Percentiles rank a stretch among this genome's conserved stretches.
phyloP scores from a whole-genome alignment of 345 rosid species.

The Erodium maritimum region DNA sequence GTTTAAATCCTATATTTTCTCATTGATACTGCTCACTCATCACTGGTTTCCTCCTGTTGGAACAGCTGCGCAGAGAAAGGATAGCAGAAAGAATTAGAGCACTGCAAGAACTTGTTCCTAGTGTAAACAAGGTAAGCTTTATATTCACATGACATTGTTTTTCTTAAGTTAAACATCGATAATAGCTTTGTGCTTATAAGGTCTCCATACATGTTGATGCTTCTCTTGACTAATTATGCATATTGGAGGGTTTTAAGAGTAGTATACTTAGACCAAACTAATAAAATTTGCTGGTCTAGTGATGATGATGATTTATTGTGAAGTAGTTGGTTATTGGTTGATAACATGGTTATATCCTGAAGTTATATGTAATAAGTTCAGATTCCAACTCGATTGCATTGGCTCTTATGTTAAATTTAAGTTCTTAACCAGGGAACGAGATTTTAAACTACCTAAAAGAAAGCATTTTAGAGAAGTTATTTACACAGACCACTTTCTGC shows the following conservation, averaged over 20 bases:
- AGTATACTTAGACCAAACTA: background rate
- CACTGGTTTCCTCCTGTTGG: constrained; percentile 11
- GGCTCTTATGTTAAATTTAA: background rate
- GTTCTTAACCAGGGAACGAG: background rate
- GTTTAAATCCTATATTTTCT: background rate
- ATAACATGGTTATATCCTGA: background rate
- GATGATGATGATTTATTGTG: background rate
- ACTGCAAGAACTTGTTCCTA: constrained; percentile 93
- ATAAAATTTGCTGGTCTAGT: background rate
- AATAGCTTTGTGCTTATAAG: background rate
- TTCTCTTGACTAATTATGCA: background rate
- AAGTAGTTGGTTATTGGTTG: background rate
- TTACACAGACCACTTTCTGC: background rate
- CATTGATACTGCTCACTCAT: background rate
- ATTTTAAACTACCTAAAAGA: background rate
- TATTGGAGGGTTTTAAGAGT: background rate
- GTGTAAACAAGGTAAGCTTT: constrained; percentile 77
- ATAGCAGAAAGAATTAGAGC: constrained; percentile 98
- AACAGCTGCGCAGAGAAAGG: constrained; percentile 90
- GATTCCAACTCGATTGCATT: background rate
- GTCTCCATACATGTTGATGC: background rate
- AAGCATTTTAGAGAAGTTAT: background rate
- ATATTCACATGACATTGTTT: constrained; percentile 1
- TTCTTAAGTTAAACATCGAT: background rate
- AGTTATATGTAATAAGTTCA: background rate